Evolutionary conservation across 2,329 filamentous ascomycete species (phyloP), one percentile per base, ranked within the genome.

Genomic region (Byssoonygena ceratinophila): DNA sequence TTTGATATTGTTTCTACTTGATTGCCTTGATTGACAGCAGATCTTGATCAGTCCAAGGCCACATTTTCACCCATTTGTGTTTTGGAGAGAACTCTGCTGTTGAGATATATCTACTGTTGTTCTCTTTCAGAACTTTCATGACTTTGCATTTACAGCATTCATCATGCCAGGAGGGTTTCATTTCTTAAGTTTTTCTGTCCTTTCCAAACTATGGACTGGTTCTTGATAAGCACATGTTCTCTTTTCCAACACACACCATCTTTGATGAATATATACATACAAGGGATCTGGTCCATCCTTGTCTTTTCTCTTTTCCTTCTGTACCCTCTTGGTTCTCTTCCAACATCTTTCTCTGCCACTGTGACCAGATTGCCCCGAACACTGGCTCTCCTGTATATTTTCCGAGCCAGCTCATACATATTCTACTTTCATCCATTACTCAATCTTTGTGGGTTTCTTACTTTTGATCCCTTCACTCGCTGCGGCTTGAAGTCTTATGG

Each of bases 91-190:
- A 47, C 22, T 47, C 27, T 23, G 22, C 14, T 14, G 37, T 27
- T 39, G 6, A 22, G 16, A 6, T 31, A 1, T 16, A 3, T n/a
- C n/a, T 25, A 27, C 16, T 47, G 22, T 12, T 8, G 11, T 25
- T 8, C 34, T 4, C 22, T 37, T 27, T 39, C 40, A 41, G 12
- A 25, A 7, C 11, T 41, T 27, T 14, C 16, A 25, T 44, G 40
- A n/a, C 22, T 41, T 44, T 37, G 32, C 32, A 37, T 47, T 47
- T 37, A 12, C 27, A 7, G 31, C 45, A 47, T 47, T 47, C 32
- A 47, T 37, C 31, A 32, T 12, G 20, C 14, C 14, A 27, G 43
- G 27, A 22, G 43, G 27, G 18, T n/a, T n/a, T n/a, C 16, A 29
- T 29, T 18, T 29, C 12, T 4, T 40, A 22, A 6, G 4, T 23